Percentiles rank a stretch among this genome's conserved stretches.
Evolutionary conservation across 192 early-diverging fungal genomes (phyloP).

Genomic region (Endogone sp.): DNA sequence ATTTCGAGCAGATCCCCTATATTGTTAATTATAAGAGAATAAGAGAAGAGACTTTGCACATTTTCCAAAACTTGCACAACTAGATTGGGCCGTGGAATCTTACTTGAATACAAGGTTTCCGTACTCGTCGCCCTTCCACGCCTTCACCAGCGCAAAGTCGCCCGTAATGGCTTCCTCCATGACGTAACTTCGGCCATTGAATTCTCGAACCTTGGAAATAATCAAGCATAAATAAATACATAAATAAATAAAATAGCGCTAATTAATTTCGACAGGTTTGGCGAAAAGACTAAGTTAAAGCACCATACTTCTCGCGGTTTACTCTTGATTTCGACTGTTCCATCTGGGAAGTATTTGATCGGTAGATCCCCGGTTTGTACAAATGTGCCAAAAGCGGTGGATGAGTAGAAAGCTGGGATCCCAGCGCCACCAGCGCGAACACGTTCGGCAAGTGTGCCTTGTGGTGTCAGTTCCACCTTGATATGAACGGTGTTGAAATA

Average conservation of each 20-base stretch:
- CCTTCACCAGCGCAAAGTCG: constrained; percentile 74
- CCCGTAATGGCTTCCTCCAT: constrained; percentile 76
- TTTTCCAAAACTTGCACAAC: no score
- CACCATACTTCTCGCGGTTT: constrained; percentile 52
- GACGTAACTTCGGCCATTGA: constrained; percentile 64
- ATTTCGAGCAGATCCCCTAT: constrained; percentile 61
- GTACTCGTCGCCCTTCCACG: constrained; percentile 81
- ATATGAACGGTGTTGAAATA: no score
- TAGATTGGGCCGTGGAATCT: no score
- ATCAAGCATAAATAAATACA: no score
- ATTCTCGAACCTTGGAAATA: constrained; percentile 34
- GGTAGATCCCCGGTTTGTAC: constrained; percentile 69
- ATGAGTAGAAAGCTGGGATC: constrained; percentile 69
- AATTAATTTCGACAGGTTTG: no score
- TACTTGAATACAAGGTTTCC: constrained; percentile 69
- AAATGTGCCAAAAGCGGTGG: constrained; percentile 68
- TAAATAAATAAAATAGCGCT: no score
- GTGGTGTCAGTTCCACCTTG: constrained; percentile 66
- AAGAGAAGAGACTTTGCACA: neutral
- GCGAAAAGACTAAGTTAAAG: neutral
- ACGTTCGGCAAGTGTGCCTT: constrained; percentile 74
- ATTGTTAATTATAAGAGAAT: neutral
- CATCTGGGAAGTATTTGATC: constrained; percentile 64
- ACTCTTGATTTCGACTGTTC: constrained; percentile 49
- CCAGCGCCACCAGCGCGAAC: constrained; percentile 76